A percentile compares a stretch with the other conserved stretches of the same genome.
phyloP scores from a whole-genome alignment of 495 filamentous ascomycete species.

The Xylaria palmicola region DNA sequence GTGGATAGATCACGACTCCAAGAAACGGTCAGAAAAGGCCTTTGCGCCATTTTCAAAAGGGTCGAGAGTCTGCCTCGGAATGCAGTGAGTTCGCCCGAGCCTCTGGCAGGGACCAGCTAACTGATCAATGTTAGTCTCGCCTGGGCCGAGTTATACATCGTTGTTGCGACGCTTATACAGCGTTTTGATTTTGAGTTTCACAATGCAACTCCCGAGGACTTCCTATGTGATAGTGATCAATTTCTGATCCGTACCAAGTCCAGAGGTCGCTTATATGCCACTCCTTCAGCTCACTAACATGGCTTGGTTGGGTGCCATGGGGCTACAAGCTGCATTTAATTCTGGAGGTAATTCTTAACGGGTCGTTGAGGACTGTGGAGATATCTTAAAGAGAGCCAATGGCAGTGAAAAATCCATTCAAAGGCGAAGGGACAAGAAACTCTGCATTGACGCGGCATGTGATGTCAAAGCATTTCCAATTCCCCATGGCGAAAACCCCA shows the following conservation, averaged over 20 bases:
- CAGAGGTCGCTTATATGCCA: background rate
- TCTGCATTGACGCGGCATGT: too few species aligned
- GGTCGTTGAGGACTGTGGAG: too few species aligned
- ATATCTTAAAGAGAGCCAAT: too few species aligned
- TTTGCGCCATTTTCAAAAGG: slow-evolving; percentile 30
- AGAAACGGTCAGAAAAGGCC: slow-evolving; percentile 17
- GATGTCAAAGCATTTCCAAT: too few species aligned
- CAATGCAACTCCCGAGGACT: background rate
- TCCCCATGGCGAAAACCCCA: too few species aligned
- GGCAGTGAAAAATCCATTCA: too few species aligned
- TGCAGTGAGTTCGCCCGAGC: slow-evolving; percentile 25
- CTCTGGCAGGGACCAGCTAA: background rate
- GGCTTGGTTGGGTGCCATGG: background rate
- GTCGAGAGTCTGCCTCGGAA: slow-evolving; percentile 29
- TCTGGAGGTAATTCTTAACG: too few species aligned
- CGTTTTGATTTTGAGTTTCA: background rate
- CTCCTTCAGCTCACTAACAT: background rate
- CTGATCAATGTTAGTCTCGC: background rate
- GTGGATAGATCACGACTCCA: slow-evolving; percentile 19
- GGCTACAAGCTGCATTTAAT: background rate
- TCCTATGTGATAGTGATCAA: background rate
- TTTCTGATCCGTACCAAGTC: background rate
- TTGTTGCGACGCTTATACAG: background rate
- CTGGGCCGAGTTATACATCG: background rate
- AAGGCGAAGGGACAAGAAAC: too few species aligned